Evolutionary conservation across 2,329 filamentous ascomycete genomes (phyloP).

Genomic region (Fusarium sp.): DNA sequence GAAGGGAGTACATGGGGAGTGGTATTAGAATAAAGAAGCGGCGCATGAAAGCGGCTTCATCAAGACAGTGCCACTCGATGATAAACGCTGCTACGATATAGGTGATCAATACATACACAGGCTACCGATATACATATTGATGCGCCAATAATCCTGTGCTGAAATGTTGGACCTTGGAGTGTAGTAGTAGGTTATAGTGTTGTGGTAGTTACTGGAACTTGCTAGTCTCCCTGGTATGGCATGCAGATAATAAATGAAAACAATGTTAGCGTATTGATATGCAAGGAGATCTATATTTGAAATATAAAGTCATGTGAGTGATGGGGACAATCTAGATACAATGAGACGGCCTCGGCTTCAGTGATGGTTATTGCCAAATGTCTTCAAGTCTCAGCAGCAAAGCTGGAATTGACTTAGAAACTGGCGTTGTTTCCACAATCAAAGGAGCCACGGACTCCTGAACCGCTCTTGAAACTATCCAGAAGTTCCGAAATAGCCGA

Average conservation of each 20-base stretch:
- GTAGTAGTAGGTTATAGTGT: not conserved
- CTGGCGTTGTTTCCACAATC: constrained; percentile 4
- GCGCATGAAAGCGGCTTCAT: not conserved
- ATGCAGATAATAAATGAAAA: not conserved
- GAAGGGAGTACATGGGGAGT: not conserved
- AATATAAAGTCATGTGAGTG: not conserved
- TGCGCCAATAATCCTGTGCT: not conserved
- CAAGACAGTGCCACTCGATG: not conserved
- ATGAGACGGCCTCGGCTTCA: not conserved
- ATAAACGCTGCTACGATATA: constrained; percentile 2
- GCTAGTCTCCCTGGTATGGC: not conserved
- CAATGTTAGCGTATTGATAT: not conserved
- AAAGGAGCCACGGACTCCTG: constrained; percentile 3
- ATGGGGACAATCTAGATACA: not conserved
- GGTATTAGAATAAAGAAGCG: constrained; percentile 12
- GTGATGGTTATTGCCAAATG: not conserved
- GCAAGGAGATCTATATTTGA: not conserved
- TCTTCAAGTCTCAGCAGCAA: not conserved
- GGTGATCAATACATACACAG: not conserved
- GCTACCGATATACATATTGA: not conserved
- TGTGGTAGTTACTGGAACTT: not conserved
- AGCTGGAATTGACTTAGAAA: not conserved
- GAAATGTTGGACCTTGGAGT: not conserved
- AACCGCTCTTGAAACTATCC: not conserved
- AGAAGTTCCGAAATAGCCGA: constrained; percentile 14